Conservation (phyloP, 495 filamentous ascomycete species). For the Lichina pygmaea region DNA sequence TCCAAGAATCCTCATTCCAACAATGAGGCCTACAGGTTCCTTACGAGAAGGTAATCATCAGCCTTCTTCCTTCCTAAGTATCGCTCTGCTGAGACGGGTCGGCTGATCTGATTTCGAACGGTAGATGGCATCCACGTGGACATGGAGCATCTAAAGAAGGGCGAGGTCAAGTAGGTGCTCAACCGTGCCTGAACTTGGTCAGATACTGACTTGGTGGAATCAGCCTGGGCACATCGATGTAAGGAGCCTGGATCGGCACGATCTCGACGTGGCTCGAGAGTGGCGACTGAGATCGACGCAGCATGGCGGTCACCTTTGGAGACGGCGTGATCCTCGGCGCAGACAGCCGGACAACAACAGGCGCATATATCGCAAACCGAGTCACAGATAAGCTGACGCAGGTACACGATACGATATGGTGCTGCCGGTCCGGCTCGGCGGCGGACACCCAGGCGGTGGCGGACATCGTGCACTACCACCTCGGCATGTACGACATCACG, state of each 20-base stretch:
- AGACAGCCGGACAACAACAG: slow-evolving; percentile 94
- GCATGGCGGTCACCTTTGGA: slow-evolving; percentile 90
- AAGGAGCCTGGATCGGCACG: slow-evolving; percentile 14
- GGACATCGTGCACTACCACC: slow-evolving; percentile 88
- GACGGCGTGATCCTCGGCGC: slow-evolving; percentile 91
- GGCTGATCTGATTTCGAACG: neutral
- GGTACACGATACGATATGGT: slow-evolving; percentile 98
- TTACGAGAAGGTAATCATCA: too few relatives aligned
- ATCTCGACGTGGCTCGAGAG: neutral
- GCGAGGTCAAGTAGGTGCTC: slow-evolving; percentile 29
- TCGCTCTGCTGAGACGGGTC: too few relatives aligned
- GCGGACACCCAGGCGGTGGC: slow-evolving; percentile 95
- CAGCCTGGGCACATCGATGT: slow-evolving; percentile 95
- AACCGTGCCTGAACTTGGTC: slow-evolving; percentile 11
- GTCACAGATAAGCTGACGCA: slow-evolving; percentile 98
- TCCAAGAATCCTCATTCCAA: too few relatives aligned
- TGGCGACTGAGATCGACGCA: slow-evolving; percentile 8
- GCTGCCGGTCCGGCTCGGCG: slow-evolving; percentile 87
- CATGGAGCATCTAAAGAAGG: slow-evolving; percentile 84
- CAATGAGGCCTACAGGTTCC: too few relatives aligned
- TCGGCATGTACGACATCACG: slow-evolving; percentile 70
- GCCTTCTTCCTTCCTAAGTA: too few relatives aligned
- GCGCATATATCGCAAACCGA: slow-evolving; percentile 94
- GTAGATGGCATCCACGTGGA: slow-evolving; percentile 96
- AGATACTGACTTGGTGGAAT: slow-evolving; percentile 5